Evolutionary conservation across 2,329 filamentous ascomycete species (phyloP).

Genomic region (Aureobasidium sp.): DNA sequence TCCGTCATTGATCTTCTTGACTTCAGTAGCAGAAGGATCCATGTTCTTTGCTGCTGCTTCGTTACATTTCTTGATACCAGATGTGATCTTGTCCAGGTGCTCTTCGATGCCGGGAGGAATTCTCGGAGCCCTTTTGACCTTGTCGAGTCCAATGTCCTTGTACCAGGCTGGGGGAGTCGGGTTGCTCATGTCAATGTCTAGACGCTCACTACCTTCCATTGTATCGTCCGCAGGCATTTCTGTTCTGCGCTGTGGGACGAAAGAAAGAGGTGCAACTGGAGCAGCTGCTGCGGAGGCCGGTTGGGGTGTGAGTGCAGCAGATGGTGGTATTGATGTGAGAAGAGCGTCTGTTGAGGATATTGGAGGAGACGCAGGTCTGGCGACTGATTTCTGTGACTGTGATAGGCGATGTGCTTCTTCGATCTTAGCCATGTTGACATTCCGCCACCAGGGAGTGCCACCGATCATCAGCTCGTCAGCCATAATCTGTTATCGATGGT

Average conservation of each 20-base stretch:
- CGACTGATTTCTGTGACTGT: neutral
- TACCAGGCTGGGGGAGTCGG: neutral
- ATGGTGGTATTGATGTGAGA: neutral
- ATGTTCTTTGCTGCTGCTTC: neutral
- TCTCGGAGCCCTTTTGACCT: neutral
- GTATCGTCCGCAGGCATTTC: neutral
- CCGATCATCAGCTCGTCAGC: neutral
- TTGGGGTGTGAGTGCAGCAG: neutral
- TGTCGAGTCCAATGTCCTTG: neutral
- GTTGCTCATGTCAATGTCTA: neutral
- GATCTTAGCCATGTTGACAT: conserved; percentile 1
- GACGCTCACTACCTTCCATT: neutral
- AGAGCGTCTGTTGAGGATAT: too few relatives aligned
- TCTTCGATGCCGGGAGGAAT: neutral
- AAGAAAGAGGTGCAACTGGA: neutral
- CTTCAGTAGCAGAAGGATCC: neutral
- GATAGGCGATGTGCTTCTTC: neutral
- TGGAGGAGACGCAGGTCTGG: neutral
- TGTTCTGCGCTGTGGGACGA: neutral
- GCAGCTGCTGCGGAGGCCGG: neutral
- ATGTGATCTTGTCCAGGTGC: neutral
- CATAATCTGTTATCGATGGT: conserved; percentile 28
- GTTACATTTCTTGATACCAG: neutral
- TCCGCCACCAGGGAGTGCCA: neutral
- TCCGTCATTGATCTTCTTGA: conserved; percentile 28